Base-by-base conservation (phyloP, 805 yeast species). In the Danielia oregonensis region DNA sequence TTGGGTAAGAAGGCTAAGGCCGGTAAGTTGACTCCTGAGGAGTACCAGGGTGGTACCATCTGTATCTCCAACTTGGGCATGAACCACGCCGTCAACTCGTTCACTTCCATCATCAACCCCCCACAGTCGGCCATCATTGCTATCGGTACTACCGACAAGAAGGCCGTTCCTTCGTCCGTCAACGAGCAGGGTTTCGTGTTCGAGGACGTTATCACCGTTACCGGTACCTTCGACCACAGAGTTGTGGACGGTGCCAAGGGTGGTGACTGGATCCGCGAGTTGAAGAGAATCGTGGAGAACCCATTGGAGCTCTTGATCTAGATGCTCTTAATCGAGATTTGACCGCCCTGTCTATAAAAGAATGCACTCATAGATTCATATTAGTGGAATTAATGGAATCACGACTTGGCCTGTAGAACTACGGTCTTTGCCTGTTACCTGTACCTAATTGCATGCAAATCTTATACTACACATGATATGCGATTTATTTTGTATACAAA, bases 31-130 rank as follows among this genome's bases (percentile, higher is more conserved):
- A 59, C 68, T 48, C 99, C 99, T 44, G 95, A 87, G 65, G 98
- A 93, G 72, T 93, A 85, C 82, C 96, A 87, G 76, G 99, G 99
- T 55, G 99, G 99, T 59, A 89, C 98, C 52, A 86, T 93, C 65
- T 88, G 97, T 63, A 91, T 93, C 58, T 93, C 97, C 48, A 93
- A 93, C 82, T 74, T 93, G 75, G 99, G 99, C 61, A 93, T 93
- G 98, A 93, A 93, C 79, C 78, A 70, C 39, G 97, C 98, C 36
- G 97, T 91, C 30, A 74, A 79, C 46, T 57, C 83, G 60, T 93
- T 93, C 79, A 91, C 98, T 19, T 91, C 98, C 24, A 93, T 93
- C 66, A 82, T 93, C 64, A 93, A 93, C 78, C 97, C 96, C 44
- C 99, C 99, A 35, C 98, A 91, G 69, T 75, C 89, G 33, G 81